Percentiles rank a stretch among this genome's conserved stretches.
These are phyloP conservation scores for Colletotrichum magnum DNA, from an alignment of 2,329 filamentous ascomycete genomes.

Conservation along the genomic window DNA sequence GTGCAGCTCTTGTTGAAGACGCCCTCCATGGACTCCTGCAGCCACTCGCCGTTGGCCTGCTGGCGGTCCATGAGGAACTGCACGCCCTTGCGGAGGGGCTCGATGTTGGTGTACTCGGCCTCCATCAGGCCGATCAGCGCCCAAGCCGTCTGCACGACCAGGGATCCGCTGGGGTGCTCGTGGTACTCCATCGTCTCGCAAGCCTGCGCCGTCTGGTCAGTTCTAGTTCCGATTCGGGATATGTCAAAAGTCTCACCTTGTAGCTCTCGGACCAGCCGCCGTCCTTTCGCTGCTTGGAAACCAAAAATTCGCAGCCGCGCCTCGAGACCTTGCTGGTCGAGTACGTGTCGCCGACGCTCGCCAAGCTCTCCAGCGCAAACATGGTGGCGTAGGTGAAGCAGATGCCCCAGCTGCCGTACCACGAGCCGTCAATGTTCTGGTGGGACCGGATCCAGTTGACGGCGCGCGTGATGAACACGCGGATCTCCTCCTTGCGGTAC, in stretches of 20 bases:
- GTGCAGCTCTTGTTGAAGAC: conserved; percentile 99
- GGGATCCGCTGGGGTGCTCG: conserved; percentile 81
- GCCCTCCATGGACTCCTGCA: conserved; percentile 95
- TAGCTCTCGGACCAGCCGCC: conserved; percentile 99
- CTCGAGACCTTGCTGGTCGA: conserved; percentile 78
- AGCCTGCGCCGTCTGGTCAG: conserved; percentile 60
- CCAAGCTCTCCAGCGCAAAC: conserved; percentile 93
- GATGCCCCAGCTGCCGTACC: conserved; percentile 98
- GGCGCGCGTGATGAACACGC: conserved; percentile 78
- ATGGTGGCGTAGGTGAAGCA: conserved; percentile 98
- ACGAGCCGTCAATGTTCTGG: conserved; percentile 87
- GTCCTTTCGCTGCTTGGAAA: conserved; percentile 87
- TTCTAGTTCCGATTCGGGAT: neutral
- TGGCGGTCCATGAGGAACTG: conserved; percentile 88
- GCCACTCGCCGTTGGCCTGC: conserved; percentile 91
- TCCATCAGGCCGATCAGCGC: conserved; percentile 86
- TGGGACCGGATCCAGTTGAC: conserved; percentile 86
- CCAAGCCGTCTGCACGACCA: conserved; percentile 97
- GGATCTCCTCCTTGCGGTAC: conserved; percentile 84
- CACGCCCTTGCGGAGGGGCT: conserved; percentile 80
- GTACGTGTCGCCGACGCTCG: conserved; percentile 86
- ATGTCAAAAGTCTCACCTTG: conserved; percentile 61
- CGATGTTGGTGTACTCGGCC: conserved; percentile 82
- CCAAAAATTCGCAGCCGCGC: conserved; percentile 86
- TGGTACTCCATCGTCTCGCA: conserved; percentile 84